Base-by-base conservation (phyloP, 331 rosid species). In the Quercus lobata region DNA sequence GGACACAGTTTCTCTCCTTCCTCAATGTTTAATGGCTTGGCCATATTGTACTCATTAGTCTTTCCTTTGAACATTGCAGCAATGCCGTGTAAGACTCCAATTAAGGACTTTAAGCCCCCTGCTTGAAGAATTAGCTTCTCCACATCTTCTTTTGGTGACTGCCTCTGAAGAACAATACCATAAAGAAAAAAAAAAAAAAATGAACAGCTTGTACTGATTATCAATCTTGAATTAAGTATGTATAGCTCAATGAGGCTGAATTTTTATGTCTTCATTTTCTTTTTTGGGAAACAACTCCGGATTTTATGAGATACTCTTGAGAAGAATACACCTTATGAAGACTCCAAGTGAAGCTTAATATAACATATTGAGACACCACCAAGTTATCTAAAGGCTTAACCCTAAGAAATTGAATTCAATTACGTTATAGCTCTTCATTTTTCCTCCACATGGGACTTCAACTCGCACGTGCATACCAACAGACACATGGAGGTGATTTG, bases 121-220 rank as follows among this genome's bases (percentile, higher is more conserved):
- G 91, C 81, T 79, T 90, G 81, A 8, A 88, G 87, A 69, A 94
- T 94, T 75, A 94, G 44, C 85, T 75, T 91, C 93, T 92, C 97
- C 76, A 94, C 65, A n/a, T 92, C 97, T 74, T 75, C 73, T 79
- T 85, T 94, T 34, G 97, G 91, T 4, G 74, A 18, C 76, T 88
- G 95, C 61, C 83, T 90, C 98, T 94, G 95, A 49, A 71, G 30
- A 72, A 11, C 3, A 78, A 34, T 58, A 61, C 11, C 60, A 24
- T 41, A 44, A 55, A 30, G 29, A 17, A 19, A 2, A 15, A 22
- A 17, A 19, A 2, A 15, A 22, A 41, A n/a, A 60, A 22, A 61
- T 17, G 24, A 65, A 9, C 7, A 34, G 27, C 6, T 19, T 34
- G 17, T 34, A 34, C 4, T 34, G 49, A 68, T 34, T 32, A 34